These are phyloP conservation scores for Gryganskiella cystojenkinii DNA, from an alignment of 192 early-diverging fungal species.

Conservation along the genomic window DNA sequence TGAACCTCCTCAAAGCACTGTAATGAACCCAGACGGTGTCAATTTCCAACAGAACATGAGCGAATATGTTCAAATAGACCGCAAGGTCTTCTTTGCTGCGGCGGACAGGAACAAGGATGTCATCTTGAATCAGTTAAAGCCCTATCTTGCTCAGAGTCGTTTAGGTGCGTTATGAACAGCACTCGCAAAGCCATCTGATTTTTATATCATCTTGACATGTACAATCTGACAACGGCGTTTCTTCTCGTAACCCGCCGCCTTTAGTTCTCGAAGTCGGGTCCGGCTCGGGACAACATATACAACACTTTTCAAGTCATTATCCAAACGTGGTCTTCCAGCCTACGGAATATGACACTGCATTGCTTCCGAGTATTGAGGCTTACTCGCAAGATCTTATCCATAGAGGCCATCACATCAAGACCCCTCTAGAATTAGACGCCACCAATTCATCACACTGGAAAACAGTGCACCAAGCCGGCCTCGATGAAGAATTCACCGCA, in stretches of 20 bases:
- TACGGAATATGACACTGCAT: slow-evolving; percentile 21
- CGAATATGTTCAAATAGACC: slow-evolving; percentile 44
- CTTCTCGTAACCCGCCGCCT: neutral
- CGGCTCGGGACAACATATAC: slow-evolving; percentile 42
- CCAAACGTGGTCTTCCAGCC: slow-evolving; percentile 39
- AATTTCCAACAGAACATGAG: slow-evolving; percentile 34
- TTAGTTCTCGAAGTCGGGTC: slow-evolving; percentile 45
- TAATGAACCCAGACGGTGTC: neutral
- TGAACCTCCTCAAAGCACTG: neutral
- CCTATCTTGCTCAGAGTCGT: slow-evolving; percentile 12
- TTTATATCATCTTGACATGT: no score
- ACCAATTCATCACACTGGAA: slow-evolving; percentile 40
- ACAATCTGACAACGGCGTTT: neutral
- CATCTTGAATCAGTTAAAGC: slow-evolving; percentile 27
- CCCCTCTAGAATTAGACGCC: slow-evolving; percentile 32
- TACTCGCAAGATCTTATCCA: slow-evolving; percentile 28
- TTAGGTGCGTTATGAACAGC: slow-evolving; percentile 9
- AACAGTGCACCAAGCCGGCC: neutral
- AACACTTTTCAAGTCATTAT: slow-evolving; percentile 27
- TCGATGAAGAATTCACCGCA: neutral
- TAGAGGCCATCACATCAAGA: slow-evolving; percentile 28
- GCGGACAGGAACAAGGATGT: slow-evolving; percentile 45
- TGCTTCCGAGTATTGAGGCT: slow-evolving; percentile 34
- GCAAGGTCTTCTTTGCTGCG: slow-evolving; percentile 47
- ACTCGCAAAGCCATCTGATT: no score